Conservation (phyloP, 352 stramenopile genomes). For the Phytophthora aleatoria region DNA sequence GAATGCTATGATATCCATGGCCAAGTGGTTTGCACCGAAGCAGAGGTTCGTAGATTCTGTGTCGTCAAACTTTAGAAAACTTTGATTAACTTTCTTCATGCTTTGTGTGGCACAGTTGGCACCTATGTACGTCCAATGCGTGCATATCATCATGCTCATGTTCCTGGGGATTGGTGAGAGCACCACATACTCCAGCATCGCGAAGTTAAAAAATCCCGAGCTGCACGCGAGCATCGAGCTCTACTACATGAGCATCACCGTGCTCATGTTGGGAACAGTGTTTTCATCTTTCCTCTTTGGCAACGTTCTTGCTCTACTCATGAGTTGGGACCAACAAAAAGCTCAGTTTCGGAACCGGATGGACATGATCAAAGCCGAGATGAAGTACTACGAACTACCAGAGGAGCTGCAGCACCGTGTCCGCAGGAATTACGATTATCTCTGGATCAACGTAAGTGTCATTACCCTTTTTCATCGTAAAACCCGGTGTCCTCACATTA, state of each 20-base stretch:
- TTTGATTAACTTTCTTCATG: background rate
- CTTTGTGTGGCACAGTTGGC: slow-evolving; percentile 35
- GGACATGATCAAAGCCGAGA: slow-evolving; percentile 84
- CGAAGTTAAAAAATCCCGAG: slow-evolving; percentile 48
- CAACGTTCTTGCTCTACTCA: slow-evolving; percentile 78
- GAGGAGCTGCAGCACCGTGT: slow-evolving; percentile 76
- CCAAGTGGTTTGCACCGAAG: slow-evolving; percentile 38
- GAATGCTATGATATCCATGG: slow-evolving; percentile 48
- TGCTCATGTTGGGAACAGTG: slow-evolving; percentile 74
- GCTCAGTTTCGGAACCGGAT: slow-evolving; percentile 83
- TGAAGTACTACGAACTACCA: slow-evolving; percentile 82
- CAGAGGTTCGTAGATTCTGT: slow-evolving; percentile 36
- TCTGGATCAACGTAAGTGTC: slow-evolving; percentile 79
- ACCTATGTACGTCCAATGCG: slow-evolving; percentile 74
- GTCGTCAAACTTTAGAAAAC: too few relatives aligned
- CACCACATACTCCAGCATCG: slow-evolving; percentile 65
- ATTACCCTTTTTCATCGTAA: background rate
- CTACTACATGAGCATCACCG: slow-evolving; percentile 67
- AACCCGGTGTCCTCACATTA: background rate
- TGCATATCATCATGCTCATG: slow-evolving; percentile 80
- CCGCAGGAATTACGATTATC: slow-evolving; percentile 82
- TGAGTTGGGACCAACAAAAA: slow-evolving; percentile 84
- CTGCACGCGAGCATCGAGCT: slow-evolving; percentile 49
- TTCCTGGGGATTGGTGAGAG: slow-evolving; percentile 79
- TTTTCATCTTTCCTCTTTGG: slow-evolving; percentile 82